A percentile compares a stretch with the other conserved stretches of the same genome.
phyloP scores from a whole-genome alignment of 345 rosid genomes.

The Schrenkiella parvula region DNA sequence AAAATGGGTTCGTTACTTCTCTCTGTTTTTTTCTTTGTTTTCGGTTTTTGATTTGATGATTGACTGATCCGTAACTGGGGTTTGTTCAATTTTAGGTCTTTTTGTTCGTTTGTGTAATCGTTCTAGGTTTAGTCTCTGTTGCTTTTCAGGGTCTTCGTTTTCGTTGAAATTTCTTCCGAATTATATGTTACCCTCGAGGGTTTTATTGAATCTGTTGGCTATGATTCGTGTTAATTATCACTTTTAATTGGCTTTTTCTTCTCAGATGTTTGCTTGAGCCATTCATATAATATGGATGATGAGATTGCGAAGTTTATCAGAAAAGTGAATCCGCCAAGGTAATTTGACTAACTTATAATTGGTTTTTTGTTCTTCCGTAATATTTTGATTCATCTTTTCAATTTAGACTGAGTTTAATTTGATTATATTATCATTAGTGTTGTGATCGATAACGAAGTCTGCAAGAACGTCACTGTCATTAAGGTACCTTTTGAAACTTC shows the following conservation, averaged over 20 bases:
- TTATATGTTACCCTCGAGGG: background rate
- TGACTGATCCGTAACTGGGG: conserved; percentile 12
- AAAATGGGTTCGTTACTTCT: conserved; percentile 28
- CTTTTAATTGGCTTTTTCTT: background rate
- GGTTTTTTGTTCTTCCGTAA: background rate
- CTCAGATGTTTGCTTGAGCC: conserved; percentile 57
- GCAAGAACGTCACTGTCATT: conserved; percentile 76
- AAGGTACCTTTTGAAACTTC: conserved; percentile 34
- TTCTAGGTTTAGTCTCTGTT: conserved; percentile 6
- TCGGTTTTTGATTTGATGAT: background rate
- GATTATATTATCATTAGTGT: conserved; percentile 44
- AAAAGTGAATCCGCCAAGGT: conserved; percentile 96
- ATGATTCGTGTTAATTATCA: background rate
- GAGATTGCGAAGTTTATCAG: conserved; percentile 76
- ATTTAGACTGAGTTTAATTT: background rate
- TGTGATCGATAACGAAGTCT: conserved; percentile 80
- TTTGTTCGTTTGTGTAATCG: background rate
- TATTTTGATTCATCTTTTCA: background rate
- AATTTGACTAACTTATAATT: background rate
- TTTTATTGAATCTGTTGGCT: background rate
- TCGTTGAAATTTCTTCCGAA: background rate
- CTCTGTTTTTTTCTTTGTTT: background rate
- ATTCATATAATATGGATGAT: conserved; percentile 64
- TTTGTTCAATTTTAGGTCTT: conserved; percentile 20
- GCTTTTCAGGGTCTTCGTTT: conserved; percentile 14